Base-by-base conservation (phyloP, 2,329 filamentous ascomycete genomes). In the Diaporthe longicolla region DNA sequence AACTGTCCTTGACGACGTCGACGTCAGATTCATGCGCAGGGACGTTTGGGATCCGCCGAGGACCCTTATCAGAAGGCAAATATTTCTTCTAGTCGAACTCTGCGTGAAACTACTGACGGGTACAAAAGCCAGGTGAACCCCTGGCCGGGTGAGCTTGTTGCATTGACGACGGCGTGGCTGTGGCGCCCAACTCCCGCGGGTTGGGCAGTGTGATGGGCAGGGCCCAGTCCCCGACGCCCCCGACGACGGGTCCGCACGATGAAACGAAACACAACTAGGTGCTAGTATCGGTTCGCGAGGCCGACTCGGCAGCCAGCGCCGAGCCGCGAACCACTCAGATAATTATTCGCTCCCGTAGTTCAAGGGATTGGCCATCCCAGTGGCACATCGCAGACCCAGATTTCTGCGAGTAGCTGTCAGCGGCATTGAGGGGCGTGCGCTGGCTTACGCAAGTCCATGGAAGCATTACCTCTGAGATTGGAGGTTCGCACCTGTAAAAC, bases 161-260 rank as follows among this genome's bases (percentile, higher is more conserved):
- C 63, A 68, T 68, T 68, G 63, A 68, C 63, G n/a, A 54, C n/a
- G 63, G 21, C 48, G 63, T 68, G 63, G 63, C 63, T 68, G 48
- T 68, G 63, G 63, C 5, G 32, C 63, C 63, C 48, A 40, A 24
- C 32, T 68, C 63, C 63, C 63, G 63, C 32, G 48, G 32, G 48
- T 54, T 24, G 48, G 63, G n/a, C 45, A 54, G 9, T 54, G 45
- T 11, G 32, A 54, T 54, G 45, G 32, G 15, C 19, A 65, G 26
- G 6, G 50, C 32, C 48, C n/a, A 40, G 10, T 24, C 48, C 32
- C 55, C 24, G 40, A 48, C 40, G 24, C 24, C 40, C 63, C 63
- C 32, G 45, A 66, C 29, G n/a, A 37, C 29, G 26, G 29, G 24
- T 66, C 63, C 32, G n/a, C 63, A 19, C n/a, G 26, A 2, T 54